Base-by-base conservation (phyloP, 441 rosid species). In the Populus hybrid region DNA sequence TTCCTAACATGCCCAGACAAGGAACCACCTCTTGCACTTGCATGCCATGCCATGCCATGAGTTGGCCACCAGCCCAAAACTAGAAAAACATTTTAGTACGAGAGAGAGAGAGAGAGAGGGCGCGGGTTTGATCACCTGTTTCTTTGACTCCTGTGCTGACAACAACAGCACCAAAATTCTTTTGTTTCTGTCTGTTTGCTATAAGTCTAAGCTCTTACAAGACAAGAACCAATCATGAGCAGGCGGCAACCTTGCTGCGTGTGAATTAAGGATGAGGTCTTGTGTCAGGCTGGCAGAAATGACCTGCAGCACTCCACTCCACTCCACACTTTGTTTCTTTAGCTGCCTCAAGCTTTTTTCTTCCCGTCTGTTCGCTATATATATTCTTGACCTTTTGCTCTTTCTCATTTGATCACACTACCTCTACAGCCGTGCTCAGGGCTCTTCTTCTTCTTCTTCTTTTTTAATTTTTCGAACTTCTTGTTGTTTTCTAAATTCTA, bases 81-180 rank as follows among this genome's bases (percentile, higher is more conserved):
- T 45, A 14, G 18, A 65, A 56, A 26, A 9, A 69, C 65, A 71
- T n/a, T 24, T 56, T 16, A 65, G 38, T 61, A 12, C n/a, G 7
- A 77, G 45, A 71, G 6, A n/a, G 38, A 31, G 70, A 14, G 59
- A 56, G 38, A 64, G 14, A 21, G 18, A 45, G 18, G 20, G 11
- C 11, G 26, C 61, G 83, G 88, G 86, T 82, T 84, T 74, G 90
- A 76, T 84, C 74, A 86, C 84, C 90, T 50, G 78, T 71, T 84
- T 56, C 65, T 45, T 77, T 72, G 80, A 77, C 80, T 45, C 33
- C 21, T 10, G 67, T 26, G 31, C 71, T 77, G 36, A 69, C 56
- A 68, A 76, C 33, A 23, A 53, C 53, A 53, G 33, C 33, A 33
- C 23, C 53, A 21, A 50, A 12, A 18, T 36, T 29, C 24, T 75